A percentile compares a stretch with the other conserved stretches of the same genome.
These are phyloP conservation scores for Selaginella tamariscina DNA, from an alignment of 75 land plant genomes.

Conservation along the genomic window DNA sequence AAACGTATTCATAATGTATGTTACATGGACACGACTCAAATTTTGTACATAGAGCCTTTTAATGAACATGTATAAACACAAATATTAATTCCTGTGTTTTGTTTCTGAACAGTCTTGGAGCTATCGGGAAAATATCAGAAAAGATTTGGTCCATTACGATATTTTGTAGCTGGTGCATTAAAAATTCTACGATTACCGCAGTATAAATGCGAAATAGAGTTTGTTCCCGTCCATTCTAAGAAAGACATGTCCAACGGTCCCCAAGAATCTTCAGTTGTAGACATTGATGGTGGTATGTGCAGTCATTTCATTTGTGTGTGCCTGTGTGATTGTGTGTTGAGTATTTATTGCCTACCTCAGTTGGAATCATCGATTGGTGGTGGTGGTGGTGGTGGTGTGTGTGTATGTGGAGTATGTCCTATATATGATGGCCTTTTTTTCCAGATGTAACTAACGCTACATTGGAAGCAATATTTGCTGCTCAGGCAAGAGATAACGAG, in stretches of 20 bases:
- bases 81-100: conserved; percentile 11
- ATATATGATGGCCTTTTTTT: background rate
- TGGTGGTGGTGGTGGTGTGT: no score
- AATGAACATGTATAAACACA: background rate
- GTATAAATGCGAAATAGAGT: conserved; percentile 76
- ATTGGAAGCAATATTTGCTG: no score
- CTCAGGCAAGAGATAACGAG: background rate
- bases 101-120: conserved; percentile 92
- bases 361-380: background rate
- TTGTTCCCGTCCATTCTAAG: conserved; percentile 45
- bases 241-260: background rate
- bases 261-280: background rate
- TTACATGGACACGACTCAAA: no score
- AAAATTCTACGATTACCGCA: conserved; percentile 73
- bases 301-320: no score
- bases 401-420: no score
- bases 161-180: conserved; percentile 82
- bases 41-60: no score
- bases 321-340: no score
- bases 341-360: no score
- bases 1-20: no score
- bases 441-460: background rate
- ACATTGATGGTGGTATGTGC: background rate
- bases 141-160: conserved; percentile 89
- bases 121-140: conserved; percentile 95